A percentile compares a stretch with the other conserved stretches of the same genome.
phyloP scores from a whole-genome alignment of 768 basidiomycete species.

The Naganishia vishniacii region DNA sequence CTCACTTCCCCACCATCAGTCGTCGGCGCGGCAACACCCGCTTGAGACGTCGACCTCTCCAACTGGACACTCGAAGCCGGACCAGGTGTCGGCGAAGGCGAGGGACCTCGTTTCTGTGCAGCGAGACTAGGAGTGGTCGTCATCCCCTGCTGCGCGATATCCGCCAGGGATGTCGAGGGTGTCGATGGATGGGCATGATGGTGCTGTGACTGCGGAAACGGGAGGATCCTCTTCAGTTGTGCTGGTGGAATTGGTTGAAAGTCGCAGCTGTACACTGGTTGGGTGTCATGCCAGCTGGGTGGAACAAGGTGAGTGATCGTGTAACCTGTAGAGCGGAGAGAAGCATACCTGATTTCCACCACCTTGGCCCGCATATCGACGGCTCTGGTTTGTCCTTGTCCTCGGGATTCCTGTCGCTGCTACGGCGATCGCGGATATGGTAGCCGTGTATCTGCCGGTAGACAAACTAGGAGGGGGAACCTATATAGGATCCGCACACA shows the following conservation, averaged over 20 bases:
- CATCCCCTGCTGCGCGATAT: not conserved
- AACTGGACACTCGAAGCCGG: not conserved
- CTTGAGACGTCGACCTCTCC: not conserved
- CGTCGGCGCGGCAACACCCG: not conserved
- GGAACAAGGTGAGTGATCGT: not conserved
- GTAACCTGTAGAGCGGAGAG: not conserved
- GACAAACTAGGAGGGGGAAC: not conserved
- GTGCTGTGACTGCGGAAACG: constrained; percentile 58
- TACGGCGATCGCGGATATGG: not conserved
- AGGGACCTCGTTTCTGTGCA: not conserved
- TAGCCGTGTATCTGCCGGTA: no score
- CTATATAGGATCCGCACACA: not conserved
- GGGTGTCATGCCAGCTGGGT: constrained; percentile 48
- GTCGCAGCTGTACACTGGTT: constrained; percentile 77
- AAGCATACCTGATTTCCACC: constrained; percentile 45
- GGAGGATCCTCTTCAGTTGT: constrained; percentile 49
- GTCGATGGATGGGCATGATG: constrained; percentile 58
- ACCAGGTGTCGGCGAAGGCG: constrained; percentile 4
- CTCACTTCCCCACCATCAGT: not conserved
- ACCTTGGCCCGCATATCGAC: constrained; percentile 45
- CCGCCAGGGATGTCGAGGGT: constrained; percentile 29
- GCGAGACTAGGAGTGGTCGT: not conserved
- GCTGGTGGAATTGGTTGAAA: constrained; percentile 73
- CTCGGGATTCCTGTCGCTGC: not conserved
- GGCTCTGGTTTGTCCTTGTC: not conserved